phyloP scores from a whole-genome alignment of 306 rosid species.

The Fragaria nilgerrensis region DNA sequence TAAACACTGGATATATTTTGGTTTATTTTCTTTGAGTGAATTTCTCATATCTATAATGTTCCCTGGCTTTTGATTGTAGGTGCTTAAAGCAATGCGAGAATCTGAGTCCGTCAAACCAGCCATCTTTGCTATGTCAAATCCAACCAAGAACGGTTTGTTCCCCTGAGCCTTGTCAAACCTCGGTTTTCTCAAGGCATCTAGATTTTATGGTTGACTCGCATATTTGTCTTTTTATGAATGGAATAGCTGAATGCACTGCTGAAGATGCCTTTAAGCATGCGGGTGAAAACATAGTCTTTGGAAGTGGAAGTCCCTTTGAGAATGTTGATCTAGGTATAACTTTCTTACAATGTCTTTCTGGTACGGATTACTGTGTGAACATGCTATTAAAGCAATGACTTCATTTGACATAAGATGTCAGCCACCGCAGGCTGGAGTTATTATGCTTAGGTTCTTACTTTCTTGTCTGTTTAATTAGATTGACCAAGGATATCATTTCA shows the following conservation, averaged over 20 bases:
- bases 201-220: background rate
- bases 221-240: conserved; percentile 13
- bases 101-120: conserved; percentile 94
- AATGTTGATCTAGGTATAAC: conserved; percentile 76
- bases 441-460: conserved; percentile 16
- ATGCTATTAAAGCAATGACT: background rate
- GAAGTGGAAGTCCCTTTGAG: conserved; percentile 96
- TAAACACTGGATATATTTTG: background rate
- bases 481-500: conserved; percentile 11
- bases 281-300: conserved; percentile 87
- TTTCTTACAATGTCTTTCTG: conserved; percentile 23
- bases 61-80: conserved; percentile 50
- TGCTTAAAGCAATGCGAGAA: conserved; percentile 88
- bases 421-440: conserved; percentile 20
- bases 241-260: conserved; percentile 96
- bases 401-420: conserved; percentile 15
- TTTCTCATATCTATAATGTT: conserved; percentile 18
- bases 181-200: conserved; percentile 26
- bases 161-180: conserved; percentile 31
- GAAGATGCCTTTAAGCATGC: conserved; percentile 88
- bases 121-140: conserved; percentile 99
- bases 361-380: conserved; percentile 21
- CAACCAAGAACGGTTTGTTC: conserved; percentile 93
- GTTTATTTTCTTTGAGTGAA: conserved; percentile 6
- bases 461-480: conserved; percentile 14